Conservation (phyloP, 345 rosid genomes). For the Jatropha curcas region DNA sequence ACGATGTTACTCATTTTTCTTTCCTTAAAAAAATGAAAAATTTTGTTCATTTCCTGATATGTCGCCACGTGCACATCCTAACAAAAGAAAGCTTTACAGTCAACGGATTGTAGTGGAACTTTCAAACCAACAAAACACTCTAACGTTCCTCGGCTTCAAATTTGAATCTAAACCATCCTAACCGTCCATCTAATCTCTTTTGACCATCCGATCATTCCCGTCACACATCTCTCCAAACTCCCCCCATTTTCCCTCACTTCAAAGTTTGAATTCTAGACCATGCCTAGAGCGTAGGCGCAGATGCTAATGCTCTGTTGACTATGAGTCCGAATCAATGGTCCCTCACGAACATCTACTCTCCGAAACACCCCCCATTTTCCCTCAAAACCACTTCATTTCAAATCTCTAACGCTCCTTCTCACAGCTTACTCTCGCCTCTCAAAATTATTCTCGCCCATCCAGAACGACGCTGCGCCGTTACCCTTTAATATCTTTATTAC, state of each 20-base stretch:
- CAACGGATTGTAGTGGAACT: background rate
- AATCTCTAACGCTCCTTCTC: background rate
- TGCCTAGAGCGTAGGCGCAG: no score
- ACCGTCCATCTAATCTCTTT: conserved; percentile 25
- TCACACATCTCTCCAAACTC: background rate
- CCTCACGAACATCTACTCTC: no score
- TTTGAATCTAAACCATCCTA: conserved; percentile 22
- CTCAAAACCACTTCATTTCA: background rate
- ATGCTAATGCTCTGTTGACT: no score
- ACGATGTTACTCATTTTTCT: no score
- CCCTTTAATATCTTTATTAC: no score
- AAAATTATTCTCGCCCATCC: background rate
- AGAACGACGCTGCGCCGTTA: background rate
- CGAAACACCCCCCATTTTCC: no score
- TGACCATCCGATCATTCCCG: conserved; percentile 27
- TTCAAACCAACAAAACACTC: conserved; percentile 11
- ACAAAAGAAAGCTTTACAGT: no score
- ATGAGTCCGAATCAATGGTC: no score
- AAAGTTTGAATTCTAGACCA: no score
- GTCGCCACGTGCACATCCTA: no score
- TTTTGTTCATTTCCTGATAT: no score
- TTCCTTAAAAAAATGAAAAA: no score
- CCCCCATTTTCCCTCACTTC: background rate
- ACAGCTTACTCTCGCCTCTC: background rate
- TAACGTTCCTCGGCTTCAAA: conserved; percentile 31